A percentile compares a stretch with the other conserved stretches of the same genome.
phyloP scores from a whole-genome alignment of 169 alveolate genomes.

The Cryptosporidium canis region DNA sequence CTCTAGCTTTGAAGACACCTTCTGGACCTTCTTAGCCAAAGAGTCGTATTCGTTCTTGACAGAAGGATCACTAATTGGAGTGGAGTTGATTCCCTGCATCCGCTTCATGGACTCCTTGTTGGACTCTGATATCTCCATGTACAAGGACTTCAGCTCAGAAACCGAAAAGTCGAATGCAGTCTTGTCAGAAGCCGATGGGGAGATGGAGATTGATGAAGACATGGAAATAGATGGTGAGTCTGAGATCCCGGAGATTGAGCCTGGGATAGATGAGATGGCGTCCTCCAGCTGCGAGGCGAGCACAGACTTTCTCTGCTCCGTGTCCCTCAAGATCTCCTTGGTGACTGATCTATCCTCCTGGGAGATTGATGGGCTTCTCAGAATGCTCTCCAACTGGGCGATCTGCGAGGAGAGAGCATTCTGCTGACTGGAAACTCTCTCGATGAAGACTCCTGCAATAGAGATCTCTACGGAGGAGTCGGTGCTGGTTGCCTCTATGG shows the following conservation, averaged over 20 bases:
- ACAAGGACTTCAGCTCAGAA: slow-evolving; percentile 1
- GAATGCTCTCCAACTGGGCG: slow-evolving; percentile 16
- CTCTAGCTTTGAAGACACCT: neutral
- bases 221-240: slow-evolving; percentile 2
- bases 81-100: neutral
- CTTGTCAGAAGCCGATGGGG: slow-evolving; percentile 11
- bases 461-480: slow-evolving; percentile 20
- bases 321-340: slow-evolving; percentile 4
- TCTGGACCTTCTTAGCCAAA: slow-evolving; percentile 10
- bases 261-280: neutral
- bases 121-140: slow-evolving; percentile 17
- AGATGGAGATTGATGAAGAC: slow-evolving; percentile 28
- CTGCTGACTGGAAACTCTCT: neutral
- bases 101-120: slow-evolving; percentile 6
- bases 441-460: slow-evolving; percentile 7
- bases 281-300: slow-evolving; percentile 16
- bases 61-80: slow-evolving; percentile 35
- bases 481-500: neutral
- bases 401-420: slow-evolving; percentile 6
- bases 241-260: neutral
- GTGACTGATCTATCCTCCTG: slow-evolving; percentile 48
- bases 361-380: slow-evolving; percentile 56
- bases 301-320: slow-evolving; percentile 27
- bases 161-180: slow-evolving; percentile 15
- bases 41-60: slow-evolving; percentile 42